Evolutionary conservation across 2,329 filamentous ascomycete genomes (phyloP).

Genomic region (Rhynchosporium graminicola): DNA sequence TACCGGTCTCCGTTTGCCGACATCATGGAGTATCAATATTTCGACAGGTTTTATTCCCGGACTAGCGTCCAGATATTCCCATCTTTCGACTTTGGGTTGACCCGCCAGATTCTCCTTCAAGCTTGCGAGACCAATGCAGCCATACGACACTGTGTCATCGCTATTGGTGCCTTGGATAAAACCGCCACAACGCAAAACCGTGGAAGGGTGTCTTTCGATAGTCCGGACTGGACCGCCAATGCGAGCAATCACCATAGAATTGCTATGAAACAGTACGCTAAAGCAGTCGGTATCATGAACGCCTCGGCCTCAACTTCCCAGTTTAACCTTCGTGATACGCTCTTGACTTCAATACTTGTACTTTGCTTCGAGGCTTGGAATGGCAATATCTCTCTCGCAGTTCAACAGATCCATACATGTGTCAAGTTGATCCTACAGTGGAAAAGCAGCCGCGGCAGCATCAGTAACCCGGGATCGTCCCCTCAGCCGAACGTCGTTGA

Average conservation of each 20-base stretch:
- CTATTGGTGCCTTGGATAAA: slow-evolving; percentile 31
- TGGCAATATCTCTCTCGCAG: slow-evolving; percentile 24
- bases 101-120: slow-evolving; percentile 27
- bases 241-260: slow-evolving; percentile 22
- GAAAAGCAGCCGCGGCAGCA: slow-evolving; percentile 9
- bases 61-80: slow-evolving; percentile 27
- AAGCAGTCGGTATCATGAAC: slow-evolving; percentile 24
- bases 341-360: slow-evolving; percentile 41
- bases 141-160: slow-evolving; percentile 29
- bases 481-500: slow-evolving; percentile 2
- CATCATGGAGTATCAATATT: slow-evolving; percentile 26
- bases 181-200: slow-evolving; percentile 14
- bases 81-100: slow-evolving; percentile 13
- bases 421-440: slow-evolving; percentile 36
- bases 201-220: neutral
- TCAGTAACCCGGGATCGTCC: neutral
- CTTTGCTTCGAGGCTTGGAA: slow-evolving; percentile 61
- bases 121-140: slow-evolving; percentile 20
- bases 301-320: slow-evolving; percentile 1
- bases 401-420: slow-evolving; percentile 27
- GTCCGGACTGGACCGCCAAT: slow-evolving; percentile 2
- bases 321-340: slow-evolving; percentile 14
- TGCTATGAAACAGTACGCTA: slow-evolving; percentile 25
- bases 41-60: slow-evolving; percentile 23
- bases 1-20: slow-evolving; percentile 14